Evolutionary conservation across 306 rosid genomes (phyloP).

Genomic region (Potentilla sterilis): DNA sequence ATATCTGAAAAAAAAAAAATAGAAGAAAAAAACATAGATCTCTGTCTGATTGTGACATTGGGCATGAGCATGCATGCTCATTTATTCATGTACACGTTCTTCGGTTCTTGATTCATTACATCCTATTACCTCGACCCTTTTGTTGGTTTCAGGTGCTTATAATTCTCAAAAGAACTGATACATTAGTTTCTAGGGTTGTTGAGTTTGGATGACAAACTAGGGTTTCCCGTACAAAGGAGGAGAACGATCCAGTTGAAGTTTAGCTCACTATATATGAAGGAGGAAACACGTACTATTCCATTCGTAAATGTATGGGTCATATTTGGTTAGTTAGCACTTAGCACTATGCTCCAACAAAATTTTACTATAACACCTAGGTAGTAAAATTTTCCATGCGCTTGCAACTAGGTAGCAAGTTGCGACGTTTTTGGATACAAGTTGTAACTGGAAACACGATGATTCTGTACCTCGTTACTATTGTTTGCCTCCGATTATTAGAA

Average conservation of each 20-base stretch:
- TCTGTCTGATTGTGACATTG: conserved; percentile 4
- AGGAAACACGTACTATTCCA: neutral
- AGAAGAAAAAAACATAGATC: neutral
- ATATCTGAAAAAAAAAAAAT: no score
- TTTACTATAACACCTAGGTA: neutral
- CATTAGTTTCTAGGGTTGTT: neutral
- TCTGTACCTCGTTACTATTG: neutral
- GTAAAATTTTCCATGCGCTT: no score
- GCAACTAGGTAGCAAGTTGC: neutral
- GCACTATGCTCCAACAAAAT: neutral
- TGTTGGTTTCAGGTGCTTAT: neutral
- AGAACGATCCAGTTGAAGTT: no score
- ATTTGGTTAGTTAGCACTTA: neutral
- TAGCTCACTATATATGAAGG: neutral
- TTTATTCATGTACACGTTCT: neutral
- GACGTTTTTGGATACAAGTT: neutral
- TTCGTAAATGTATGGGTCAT: neutral
- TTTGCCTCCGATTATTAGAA: neutral
- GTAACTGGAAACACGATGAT: neutral
- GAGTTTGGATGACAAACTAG: neutral
- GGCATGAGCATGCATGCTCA: neutral
- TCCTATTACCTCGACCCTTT: neutral
- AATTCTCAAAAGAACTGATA: neutral
- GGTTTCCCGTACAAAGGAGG: neutral
- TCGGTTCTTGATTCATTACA: neutral